Conservation (phyloP, 345 rosid genomes). For the Turritis glabra region DNA sequence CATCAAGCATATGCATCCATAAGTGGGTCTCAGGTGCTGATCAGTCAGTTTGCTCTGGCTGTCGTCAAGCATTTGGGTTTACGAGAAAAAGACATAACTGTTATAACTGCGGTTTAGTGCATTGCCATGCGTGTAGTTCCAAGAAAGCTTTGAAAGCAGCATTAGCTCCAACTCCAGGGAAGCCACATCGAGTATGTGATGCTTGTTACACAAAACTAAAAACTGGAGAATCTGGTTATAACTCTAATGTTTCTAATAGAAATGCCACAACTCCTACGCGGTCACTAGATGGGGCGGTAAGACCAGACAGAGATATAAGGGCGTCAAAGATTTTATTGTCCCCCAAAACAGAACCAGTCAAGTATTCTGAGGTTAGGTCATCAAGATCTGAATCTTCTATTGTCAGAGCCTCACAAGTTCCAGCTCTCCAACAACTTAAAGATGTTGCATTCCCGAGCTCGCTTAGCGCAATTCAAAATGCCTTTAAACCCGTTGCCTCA, state of each 20-base stretch:
- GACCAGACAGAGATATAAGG: constrained; percentile 48
- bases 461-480: constrained; percentile 62
- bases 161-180: constrained; percentile 96
- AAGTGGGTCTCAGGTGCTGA: constrained; percentile 97
- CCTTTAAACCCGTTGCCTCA: constrained; percentile 51
- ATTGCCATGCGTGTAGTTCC: constrained; percentile 96
- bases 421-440: constrained; percentile 60
- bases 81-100: constrained; percentile 95
- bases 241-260: constrained; percentile 38
- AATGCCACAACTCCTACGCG: constrained; percentile 45
- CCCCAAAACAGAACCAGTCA: constrained; percentile 69
- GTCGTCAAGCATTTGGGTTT: constrained; percentile 93
- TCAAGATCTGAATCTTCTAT: constrained; percentile 59
- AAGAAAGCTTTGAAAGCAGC: constrained; percentile 94
- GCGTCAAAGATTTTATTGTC: constrained; percentile 60
- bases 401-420: constrained; percentile 74
- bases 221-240: constrained; percentile 61
- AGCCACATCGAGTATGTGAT: constrained; percentile 96
- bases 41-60: constrained; percentile 88
- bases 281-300: constrained; percentile 56
- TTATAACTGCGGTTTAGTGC: constrained; percentile 89
- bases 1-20: constrained; percentile 88
- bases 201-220: constrained; percentile 85
- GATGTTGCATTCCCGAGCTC: constrained; percentile 80
- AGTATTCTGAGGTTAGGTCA: constrained; percentile 65